Evolutionary conservation across 176 grass and related monocot species (phyloP).

Genomic region (Eragrostis curvula): DNA sequence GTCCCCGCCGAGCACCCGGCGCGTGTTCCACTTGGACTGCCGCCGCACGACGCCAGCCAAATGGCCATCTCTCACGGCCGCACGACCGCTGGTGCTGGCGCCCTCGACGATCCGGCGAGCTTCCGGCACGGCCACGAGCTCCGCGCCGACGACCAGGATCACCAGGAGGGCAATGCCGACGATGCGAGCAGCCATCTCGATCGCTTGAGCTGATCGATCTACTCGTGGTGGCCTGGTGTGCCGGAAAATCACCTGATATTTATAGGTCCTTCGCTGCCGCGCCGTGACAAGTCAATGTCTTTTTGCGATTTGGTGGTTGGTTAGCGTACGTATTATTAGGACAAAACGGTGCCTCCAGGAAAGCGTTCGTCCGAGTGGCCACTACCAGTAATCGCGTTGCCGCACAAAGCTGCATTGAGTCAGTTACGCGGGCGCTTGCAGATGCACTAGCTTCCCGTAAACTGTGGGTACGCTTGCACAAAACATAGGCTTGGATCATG

Average conservation of each 20-base stretch:
- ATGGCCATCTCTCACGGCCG: neutral
- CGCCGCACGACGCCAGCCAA: neutral
- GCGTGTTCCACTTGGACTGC: slow-evolving; percentile 34
- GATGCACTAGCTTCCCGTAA: neutral
- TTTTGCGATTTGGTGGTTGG: neutral
- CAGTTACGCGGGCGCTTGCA: neutral
- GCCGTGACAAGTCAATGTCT: neutral
- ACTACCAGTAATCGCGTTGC: neutral
- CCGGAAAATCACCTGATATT: neutral
- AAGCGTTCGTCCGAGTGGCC: slow-evolving; percentile 31
- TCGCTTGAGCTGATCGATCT: neutral
- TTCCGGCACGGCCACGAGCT: slow-evolving; percentile 22
- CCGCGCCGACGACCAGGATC: slow-evolving; percentile 33
- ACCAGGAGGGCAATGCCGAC: slow-evolving; percentile 38
- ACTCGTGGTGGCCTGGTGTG: neutral
- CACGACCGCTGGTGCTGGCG: neutral
- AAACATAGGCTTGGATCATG: neutral
- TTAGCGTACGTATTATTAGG: neutral
- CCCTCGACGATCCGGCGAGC: neutral
- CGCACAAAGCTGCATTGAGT: slow-evolving; percentile 14
- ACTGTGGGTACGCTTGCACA: neutral
- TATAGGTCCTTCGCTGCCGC: neutral
- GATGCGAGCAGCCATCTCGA: slow-evolving; percentile 28
- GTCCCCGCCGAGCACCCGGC: neutral
- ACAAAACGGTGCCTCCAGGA: neutral